Evolutionary conservation across 768 basidiomycete genomes (phyloP), one percentile per base, ranked within the genome.

Genomic region (Kwoniella bestiolae): DNA sequence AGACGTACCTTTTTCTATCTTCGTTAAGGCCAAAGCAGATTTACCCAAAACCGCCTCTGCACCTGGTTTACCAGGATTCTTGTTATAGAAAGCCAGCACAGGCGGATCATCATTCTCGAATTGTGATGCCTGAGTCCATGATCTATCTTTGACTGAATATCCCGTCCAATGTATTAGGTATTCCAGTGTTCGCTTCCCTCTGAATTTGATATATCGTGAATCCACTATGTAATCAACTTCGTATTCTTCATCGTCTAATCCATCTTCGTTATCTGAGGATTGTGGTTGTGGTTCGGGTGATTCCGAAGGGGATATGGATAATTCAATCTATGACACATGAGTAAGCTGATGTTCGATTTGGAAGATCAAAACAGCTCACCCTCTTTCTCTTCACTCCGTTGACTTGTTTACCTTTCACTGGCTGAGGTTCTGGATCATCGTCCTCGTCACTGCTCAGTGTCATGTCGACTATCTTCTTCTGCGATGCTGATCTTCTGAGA

Each of bases 91-190:
- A 9, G 45, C 58, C 1, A 67, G 7, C 7, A 77, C 75, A 16
- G 69, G 71, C 25, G 67, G 69, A 67, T 77, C 75, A 55, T 77
- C 75, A 35, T 70, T 63, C 9, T 77, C 71, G 38, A 77, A 74
- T 56, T 77, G 64, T 38, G 29, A 61, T 8, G 75, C 75, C 6
- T 21, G 29, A 3, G 71, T 74, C 75, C 75, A 77, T 7, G 66
- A 68, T 11, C 69, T 38, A 32, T 77, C 75, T 18, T 65, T 56
- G 29, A 59, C 44, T 26, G 35, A 31, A 65, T 77, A 77, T 11
- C 71, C 73, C 6, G 41, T 52, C 73, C 73, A 77, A 51, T 77
- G 73, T 21, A 77, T 64, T 6, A 67, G 50, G 45, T 56, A 77
- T 51, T 77, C 71, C 18, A 77, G 56, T 9, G 31, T 25, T n/a